A percentile compares a stretch with the other conserved stretches of the same genome.
These are phyloP conservation scores for Cryptococcus neoformans DNA, from an alignment of 1,284 basidiomycete genomes.

Conservation along the genomic window DNA sequence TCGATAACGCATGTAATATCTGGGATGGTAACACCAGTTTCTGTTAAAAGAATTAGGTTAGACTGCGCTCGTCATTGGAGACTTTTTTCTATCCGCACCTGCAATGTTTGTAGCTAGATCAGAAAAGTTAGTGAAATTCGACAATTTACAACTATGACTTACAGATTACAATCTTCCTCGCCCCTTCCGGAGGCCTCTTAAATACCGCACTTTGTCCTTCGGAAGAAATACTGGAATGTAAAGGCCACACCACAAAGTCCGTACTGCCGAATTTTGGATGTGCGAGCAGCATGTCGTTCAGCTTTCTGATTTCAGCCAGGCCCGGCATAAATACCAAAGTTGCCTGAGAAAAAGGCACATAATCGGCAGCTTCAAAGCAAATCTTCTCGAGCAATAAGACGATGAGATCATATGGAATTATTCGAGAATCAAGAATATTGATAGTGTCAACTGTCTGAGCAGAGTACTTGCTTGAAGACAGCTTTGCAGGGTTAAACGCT, in stretches of 20 bases:
- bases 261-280: conserved; percentile 71
- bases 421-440: conserved; percentile 81
- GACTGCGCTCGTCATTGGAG: no score
- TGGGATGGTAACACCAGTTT: conserved; percentile 96
- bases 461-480: conserved; percentile 54
- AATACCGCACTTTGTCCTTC: conserved; percentile 91
- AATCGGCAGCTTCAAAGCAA: conserved; percentile 64
- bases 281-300: conserved; percentile 76
- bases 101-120: conserved; percentile 58
- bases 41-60: conserved; percentile 51
- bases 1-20: conserved; percentile 99
- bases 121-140: neutral
- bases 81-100: conserved; percentile 46
- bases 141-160: conserved; percentile 15
- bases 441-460: conserved; percentile 74
- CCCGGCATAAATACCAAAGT: conserved; percentile 94
- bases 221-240: conserved; percentile 91
- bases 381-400: conserved; percentile 78
- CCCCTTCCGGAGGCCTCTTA: conserved; percentile 71
- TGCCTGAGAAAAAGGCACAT: conserved; percentile 65
- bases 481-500: conserved; percentile 38
- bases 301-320: conserved; percentile 79
- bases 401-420: conserved; percentile 88
- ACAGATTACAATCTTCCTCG: conserved; percentile 89
- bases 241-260: conserved; percentile 74